Evolutionary conservation across 768 basidiomycete species (phyloP).

Genomic region (Phylloporus rhodoxanthus): DNA sequence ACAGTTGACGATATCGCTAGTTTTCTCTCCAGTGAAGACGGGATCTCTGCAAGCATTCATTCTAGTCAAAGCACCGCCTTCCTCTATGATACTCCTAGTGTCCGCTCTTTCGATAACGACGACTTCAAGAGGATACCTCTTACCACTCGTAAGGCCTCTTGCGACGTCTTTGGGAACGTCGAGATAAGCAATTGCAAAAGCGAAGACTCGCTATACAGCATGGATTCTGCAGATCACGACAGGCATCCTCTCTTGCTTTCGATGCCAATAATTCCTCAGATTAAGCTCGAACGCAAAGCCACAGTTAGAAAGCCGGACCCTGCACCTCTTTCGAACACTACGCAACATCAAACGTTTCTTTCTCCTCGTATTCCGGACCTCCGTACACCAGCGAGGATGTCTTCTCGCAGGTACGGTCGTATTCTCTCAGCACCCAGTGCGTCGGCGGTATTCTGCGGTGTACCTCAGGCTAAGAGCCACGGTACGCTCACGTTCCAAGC

Average conservation of each 20-base stretch:
- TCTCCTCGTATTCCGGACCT: constrained; percentile 18
- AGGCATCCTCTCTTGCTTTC: constrained; percentile 20
- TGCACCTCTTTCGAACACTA: background rate
- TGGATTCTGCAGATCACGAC: constrained; percentile 23
- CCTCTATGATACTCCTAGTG: background rate
- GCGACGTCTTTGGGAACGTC: background rate
- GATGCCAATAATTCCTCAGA: constrained; percentile 25
- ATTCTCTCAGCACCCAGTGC: background rate
- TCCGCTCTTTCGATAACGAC: background rate
- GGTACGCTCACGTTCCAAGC: background rate
- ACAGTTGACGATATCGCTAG: constrained; percentile 9
- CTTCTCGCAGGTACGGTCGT: constrained; percentile 16
- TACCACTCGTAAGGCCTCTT: background rate
- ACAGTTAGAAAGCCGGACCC: constrained; percentile 14
- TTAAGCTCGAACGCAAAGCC: constrained; percentile 24
- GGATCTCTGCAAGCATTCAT: background rate
- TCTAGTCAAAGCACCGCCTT: background rate
- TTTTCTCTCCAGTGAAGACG: constrained; percentile 1
- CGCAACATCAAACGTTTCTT: constrained; percentile 8
- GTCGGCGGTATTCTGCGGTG: background rate
- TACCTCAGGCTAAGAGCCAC: background rate
- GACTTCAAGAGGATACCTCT: background rate
- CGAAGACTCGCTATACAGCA: constrained; percentile 24
- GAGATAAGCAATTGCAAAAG: background rate
- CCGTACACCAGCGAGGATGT: constrained; percentile 8